phyloP scores from a whole-genome alignment of 2,329 filamentous ascomycete genomes.

The Meredithiella fracta region DNA sequence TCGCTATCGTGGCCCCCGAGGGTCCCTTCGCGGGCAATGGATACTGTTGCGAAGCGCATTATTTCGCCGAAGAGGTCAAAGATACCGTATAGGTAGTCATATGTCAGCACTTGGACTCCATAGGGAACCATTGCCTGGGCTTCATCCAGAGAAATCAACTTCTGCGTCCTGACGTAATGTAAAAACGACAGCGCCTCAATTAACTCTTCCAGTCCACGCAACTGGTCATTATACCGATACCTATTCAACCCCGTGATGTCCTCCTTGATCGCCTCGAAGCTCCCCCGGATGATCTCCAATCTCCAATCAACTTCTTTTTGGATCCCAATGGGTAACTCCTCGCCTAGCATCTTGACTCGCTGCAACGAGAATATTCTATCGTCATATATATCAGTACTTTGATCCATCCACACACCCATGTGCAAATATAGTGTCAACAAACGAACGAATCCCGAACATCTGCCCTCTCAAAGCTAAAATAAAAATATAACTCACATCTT shows the following conservation, averaged over 20 bases:
- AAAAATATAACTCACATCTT: constrained; percentile 69
- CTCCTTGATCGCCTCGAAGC: constrained; percentile 49
- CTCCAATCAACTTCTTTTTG: constrained; percentile 53
- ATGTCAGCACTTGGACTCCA: constrained; percentile 17
- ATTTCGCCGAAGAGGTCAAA: constrained; percentile 92
- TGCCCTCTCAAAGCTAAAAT: too few relatives aligned
- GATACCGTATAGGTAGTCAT: constrained; percentile 80
- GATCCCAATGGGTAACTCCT: constrained; percentile 50
- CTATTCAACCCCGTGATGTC: constrained; percentile 69
- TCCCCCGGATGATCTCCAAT: constrained; percentile 51
- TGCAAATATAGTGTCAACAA: too few relatives aligned
- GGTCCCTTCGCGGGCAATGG: constrained; percentile 57
- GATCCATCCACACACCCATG: too few relatives aligned
- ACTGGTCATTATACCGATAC: constrained; percentile 62
- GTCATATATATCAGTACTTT: neutral
- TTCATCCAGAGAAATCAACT: constrained; percentile 51
- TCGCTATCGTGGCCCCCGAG: constrained; percentile 22
- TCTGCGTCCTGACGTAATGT: constrained; percentile 68
- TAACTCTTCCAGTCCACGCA: constrained; percentile 83
- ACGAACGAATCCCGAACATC: neutral
- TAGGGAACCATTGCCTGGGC: constrained; percentile 38
- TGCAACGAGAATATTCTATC: constrained; percentile 26
- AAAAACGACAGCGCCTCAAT: constrained; percentile 82
- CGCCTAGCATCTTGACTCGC: constrained; percentile 42
- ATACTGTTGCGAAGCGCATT: constrained; percentile 90